A percentile compares a stretch with the other conserved stretches of the same genome.
Conservation (phyloP, 2,329 filamentous ascomycete species). For the Pseudogymnoascus sp. region DNA sequence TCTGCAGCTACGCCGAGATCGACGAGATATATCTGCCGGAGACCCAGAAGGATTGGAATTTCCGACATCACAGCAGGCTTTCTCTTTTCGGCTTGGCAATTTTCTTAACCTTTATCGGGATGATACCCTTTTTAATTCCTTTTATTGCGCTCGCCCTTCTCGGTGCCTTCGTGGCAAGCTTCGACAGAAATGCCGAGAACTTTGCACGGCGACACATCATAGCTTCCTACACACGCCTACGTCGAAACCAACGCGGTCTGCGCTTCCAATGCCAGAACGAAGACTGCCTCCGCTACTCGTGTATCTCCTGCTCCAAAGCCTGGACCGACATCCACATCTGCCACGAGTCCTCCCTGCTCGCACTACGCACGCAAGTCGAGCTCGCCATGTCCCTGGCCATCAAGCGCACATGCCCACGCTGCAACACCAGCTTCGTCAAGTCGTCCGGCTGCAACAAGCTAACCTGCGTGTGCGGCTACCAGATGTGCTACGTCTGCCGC, state of each 20-base stretch:
- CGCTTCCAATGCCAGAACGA: conserved; percentile 71
- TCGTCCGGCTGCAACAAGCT: conserved; percentile 93
- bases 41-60: conserved; percentile 46
- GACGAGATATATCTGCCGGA: conserved; percentile 65
- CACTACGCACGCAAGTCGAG: conserved; percentile 82
- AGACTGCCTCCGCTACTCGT: conserved; percentile 63
- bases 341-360: conserved; percentile 73
- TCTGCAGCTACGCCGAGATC: conserved; percentile 84
- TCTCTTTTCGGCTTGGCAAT: conserved; percentile 22
- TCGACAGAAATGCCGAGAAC: conserved; percentile 24
- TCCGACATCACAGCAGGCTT: conserved; percentile 46
- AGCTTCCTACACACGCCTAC: conserved; percentile 58
- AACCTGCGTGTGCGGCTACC: conserved; percentile 89
- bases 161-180: conserved; percentile 28
- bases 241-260: conserved; percentile 63
- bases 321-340: conserved; percentile 90
- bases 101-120: conserved; percentile 31
- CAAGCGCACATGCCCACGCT: conserved; percentile 89
- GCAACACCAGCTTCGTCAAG: conserved; percentile 89
- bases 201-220: conserved; percentile 43
- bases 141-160: conserved; percentile 39
- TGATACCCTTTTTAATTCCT: conserved; percentile 50
- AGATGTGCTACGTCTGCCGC: conserved; percentile 96
- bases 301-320: conserved; percentile 70
- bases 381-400: conserved; percentile 88